A percentile compares a stretch with the other conserved stretches of the same genome.
Evolutionary conservation across 129 eudicot genomes (phyloP).

Genomic region (Tagetes patula): DNA sequence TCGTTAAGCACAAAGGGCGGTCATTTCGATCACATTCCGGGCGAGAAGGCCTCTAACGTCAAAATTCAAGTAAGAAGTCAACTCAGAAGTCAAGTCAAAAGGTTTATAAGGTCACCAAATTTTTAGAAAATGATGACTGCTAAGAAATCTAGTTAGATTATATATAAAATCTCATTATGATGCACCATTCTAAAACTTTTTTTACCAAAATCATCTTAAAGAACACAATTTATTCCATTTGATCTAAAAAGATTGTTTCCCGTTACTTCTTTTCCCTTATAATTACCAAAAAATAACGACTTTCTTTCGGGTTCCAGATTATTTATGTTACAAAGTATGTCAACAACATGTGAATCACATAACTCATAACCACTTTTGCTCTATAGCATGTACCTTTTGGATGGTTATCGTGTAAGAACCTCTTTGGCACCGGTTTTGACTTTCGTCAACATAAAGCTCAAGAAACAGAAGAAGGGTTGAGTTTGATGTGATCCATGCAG

Average conservation of each 20-base stretch:
- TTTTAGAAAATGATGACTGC: conserved; percentile 1
- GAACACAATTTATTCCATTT: conserved; percentile 29
- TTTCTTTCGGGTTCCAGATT: conserved; percentile 33
- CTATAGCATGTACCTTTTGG: conserved; percentile 28
- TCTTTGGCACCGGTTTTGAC: conserved; percentile 24
- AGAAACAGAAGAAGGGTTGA: conserved; percentile 29
- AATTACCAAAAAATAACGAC: conserved; percentile 31
- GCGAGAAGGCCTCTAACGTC: not conserved
- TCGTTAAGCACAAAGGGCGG: not conserved
- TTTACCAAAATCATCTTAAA: conserved; percentile 24
- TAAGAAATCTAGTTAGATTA: not conserved
- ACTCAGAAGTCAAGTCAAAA: conserved; percentile 5
- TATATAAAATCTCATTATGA: not conserved
- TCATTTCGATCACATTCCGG: conserved; percentile 9
- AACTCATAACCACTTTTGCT: conserved; percentile 28
- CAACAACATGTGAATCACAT: conserved; percentile 36
- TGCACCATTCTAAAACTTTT: conserved; percentile 11
- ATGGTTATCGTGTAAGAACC: conserved; percentile 8
- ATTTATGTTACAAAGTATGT: conserved; percentile 52
- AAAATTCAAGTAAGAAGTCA: not conserved
- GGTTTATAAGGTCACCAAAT: conserved; percentile 10
- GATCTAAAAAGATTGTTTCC: conserved; percentile 19
- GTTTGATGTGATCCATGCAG: conserved; percentile 12
- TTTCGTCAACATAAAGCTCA: conserved; percentile 14
- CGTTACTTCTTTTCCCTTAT: conserved; percentile 29